Percentiles rank a stretch among this genome's conserved stretches.
Conservation (phyloP, 106 monocot genomes). For the Narthecium ossifragum region DNA sequence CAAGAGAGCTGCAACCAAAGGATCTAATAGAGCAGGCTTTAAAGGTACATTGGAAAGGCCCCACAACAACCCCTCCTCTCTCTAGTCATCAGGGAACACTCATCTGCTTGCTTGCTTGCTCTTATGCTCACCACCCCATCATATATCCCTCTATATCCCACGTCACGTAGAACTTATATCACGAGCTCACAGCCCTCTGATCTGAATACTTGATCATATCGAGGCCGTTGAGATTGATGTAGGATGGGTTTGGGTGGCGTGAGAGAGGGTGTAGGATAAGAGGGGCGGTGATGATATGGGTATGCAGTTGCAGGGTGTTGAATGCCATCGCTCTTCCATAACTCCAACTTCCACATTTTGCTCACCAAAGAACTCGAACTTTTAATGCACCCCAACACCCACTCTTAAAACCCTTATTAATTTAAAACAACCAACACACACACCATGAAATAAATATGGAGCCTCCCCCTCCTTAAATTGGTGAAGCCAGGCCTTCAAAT, state of each 20-base stretch:
- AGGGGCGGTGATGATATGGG: constrained; percentile 9
- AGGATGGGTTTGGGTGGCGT: background rate
- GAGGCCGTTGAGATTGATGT: background rate
- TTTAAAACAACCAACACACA: constrained; percentile 20
- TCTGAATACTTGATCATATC: background rate
- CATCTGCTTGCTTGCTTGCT: constrained; percentile 1
- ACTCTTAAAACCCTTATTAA: constrained; percentile 20
- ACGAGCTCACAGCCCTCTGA: no score
- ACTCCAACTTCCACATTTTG: constrained; percentile 47
- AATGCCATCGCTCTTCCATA: constrained; percentile 37
- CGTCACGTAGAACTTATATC: no score
- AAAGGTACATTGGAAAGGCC: constrained; percentile 16
- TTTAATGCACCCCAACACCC: constrained; percentile 63
- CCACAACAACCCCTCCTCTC: no score
- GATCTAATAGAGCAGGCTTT: constrained; percentile 28
- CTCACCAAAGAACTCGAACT: constrained; percentile 30
- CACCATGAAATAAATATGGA: constrained; percentile 16
- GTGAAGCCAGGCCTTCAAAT: constrained; percentile 2
- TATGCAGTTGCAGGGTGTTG: constrained; percentile 42
- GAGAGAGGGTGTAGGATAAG: constrained; percentile 5
- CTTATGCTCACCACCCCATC: constrained; percentile 7
- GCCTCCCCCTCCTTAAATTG: constrained; percentile 6
- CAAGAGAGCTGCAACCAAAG: constrained; percentile 24
- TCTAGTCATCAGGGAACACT: constrained; percentile 16
- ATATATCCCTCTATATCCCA: background rate